These are phyloP conservation scores for Amanita exitialis DNA, from an alignment of 768 basidiomycete species.

Conservation along the genomic window DNA sequence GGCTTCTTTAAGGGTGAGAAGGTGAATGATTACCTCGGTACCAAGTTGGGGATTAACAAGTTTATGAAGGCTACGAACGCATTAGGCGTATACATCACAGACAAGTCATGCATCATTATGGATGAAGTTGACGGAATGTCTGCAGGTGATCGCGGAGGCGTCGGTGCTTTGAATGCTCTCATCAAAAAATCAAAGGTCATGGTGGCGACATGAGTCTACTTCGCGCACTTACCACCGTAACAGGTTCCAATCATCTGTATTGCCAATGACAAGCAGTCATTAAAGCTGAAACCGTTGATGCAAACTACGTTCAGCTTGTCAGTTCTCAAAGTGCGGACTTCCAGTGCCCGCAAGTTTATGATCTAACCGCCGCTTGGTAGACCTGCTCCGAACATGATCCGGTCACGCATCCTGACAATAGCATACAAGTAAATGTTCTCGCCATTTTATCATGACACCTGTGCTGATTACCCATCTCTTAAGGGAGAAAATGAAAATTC, in stretches of 20 bases:
- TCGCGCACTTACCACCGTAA: not conserved
- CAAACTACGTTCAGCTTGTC: slow-evolving; percentile 62
- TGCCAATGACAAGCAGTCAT: slow-evolving; percentile 81
- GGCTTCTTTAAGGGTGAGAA: slow-evolving; percentile 63
- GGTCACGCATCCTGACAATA: slow-evolving; percentile 84
- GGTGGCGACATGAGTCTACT: not conserved
- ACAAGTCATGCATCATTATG: slow-evolving; percentile 89
- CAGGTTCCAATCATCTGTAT: slow-evolving; percentile 97
- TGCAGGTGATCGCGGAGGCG: slow-evolving; percentile 92
- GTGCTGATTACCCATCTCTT: not conserved
- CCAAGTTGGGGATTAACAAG: not conserved
- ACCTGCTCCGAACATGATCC: slow-evolving; percentile 64
- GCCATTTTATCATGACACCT: not conserved
- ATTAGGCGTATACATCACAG: slow-evolving; percentile 64
- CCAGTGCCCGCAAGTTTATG: not conserved
- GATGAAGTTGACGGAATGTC: slow-evolving; percentile 99
- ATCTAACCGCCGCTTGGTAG: slow-evolving; percentile 27
- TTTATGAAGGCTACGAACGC: slow-evolving; percentile 40
- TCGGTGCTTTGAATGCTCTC: slow-evolving; percentile 83
- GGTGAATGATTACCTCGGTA: slow-evolving; percentile 20
- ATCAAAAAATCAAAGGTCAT: slow-evolving; percentile 87
- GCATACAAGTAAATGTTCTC: slow-evolving; percentile 59
- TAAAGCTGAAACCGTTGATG: slow-evolving; percentile 83
- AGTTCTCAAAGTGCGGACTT: slow-evolving; percentile 61
- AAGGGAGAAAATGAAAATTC: slow-evolving; percentile 92